Evolutionary conservation across 2,329 filamentous ascomycete species (phyloP).

Genomic region (Cadophora malorum): DNA sequence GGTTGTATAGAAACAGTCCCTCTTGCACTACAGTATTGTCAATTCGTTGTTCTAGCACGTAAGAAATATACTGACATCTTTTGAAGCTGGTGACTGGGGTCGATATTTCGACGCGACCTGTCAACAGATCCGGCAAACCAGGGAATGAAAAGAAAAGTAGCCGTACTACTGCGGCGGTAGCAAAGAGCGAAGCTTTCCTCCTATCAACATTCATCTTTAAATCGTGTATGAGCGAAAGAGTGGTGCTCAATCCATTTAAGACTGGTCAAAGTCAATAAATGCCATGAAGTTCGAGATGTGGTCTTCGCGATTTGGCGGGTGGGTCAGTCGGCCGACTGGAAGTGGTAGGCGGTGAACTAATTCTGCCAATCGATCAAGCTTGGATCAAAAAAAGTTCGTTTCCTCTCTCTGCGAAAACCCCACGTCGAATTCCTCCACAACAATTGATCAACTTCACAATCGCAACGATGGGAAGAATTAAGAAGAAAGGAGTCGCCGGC

Average conservation of each 20-base stretch:
- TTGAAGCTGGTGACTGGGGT: constrained; percentile 99
- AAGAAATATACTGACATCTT: constrained; percentile 67
- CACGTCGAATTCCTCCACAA: constrained; percentile 25
- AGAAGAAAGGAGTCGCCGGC: constrained; percentile 88
- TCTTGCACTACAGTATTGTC: constrained; percentile 75
- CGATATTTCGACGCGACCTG: constrained; percentile 92
- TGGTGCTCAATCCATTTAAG: constrained; percentile 33
- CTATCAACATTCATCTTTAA: constrained; percentile 58
- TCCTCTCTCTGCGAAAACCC: constrained; percentile 37
- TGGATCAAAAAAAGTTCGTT: constrained; percentile 12
- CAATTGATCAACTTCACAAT: constrained; percentile 18
- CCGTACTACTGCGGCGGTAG: constrained; percentile 77
- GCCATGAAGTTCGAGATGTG: constrained; percentile 9
- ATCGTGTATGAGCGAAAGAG: constrained; percentile 30
- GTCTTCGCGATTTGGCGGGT: constrained; percentile 19
- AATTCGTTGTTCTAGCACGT: constrained; percentile 15
- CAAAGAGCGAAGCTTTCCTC: constrained; percentile 72
- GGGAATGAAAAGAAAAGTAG: constrained; percentile 86
- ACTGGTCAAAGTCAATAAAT: neutral
- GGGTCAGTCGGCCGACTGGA: neutral
- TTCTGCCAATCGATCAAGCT: constrained; percentile 6
- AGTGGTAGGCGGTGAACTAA: constrained; percentile 7
- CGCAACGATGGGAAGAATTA: constrained; percentile 72
- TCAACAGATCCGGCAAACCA: constrained; percentile 81
- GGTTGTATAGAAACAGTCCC: constrained; percentile 92